Percentiles rank a stretch among this genome's conserved stretches.
Evolutionary conservation across 2,329 filamentous ascomycete species (phyloP).

Genomic region (Arthrinium puccinioides): DNA sequence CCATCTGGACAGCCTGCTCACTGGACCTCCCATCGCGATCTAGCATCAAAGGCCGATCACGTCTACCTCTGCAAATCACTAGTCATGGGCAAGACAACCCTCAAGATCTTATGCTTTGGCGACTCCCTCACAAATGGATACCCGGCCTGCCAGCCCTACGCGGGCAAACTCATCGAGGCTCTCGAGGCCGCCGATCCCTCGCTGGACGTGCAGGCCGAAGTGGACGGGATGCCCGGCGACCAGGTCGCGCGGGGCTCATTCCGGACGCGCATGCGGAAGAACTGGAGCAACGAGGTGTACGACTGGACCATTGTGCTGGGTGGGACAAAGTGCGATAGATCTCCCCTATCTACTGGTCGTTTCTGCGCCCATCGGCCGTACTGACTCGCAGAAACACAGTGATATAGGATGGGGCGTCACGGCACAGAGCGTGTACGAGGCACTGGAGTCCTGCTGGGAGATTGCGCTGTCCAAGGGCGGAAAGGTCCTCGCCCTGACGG

Average conservation of each 20-base stretch:
- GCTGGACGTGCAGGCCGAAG: slow-evolving; percentile 31
- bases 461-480: slow-evolving; percentile 39
- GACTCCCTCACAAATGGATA: slow-evolving; percentile 57
- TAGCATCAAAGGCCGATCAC: background rate
- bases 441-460: slow-evolving; percentile 43
- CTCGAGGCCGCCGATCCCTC: slow-evolving; percentile 38
- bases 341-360: background rate
- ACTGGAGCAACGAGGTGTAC: slow-evolving; percentile 24
- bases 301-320: slow-evolving; percentile 59
- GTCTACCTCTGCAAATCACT: background rate
- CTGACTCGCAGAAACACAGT: slow-evolving; percentile 16
- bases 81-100: slow-evolving; percentile 15
- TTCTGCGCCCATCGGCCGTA: background rate
- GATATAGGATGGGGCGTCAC: slow-evolving; percentile 39
- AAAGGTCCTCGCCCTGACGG: slow-evolving; percentile 56
- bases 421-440: slow-evolving; percentile 36
- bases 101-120: slow-evolving; percentile 57
- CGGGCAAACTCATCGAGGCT: slow-evolving; percentile 35
- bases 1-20: background rate
- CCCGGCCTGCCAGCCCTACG: slow-evolving; percentile 45
- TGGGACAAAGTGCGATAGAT: slow-evolving; percentile 47
- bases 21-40: background rate
- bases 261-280: slow-evolving; percentile 18
- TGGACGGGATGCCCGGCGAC: slow-evolving; percentile 46
- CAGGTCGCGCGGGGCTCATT: slow-evolving; percentile 29